Conservation (phyloP, 2,329 filamentous ascomycete genomes). For the Sporothrix protearum region DNA sequence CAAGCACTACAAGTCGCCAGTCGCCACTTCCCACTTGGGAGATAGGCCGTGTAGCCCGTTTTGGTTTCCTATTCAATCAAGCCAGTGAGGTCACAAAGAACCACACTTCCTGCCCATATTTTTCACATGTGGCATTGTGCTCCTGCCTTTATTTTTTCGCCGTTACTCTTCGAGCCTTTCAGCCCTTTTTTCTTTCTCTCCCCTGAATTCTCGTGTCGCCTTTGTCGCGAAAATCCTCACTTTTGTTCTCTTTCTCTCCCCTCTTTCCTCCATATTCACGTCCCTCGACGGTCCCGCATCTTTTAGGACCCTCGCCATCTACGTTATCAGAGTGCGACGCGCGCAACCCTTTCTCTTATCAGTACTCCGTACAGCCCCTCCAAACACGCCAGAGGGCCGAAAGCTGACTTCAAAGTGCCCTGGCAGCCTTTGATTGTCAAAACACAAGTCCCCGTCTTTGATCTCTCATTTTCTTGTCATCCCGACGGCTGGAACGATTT, state of each 20-base stretch:
- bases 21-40: conserved; percentile 15
- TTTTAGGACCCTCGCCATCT: background rate
- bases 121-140: conserved; percentile 18
- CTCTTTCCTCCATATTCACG: background rate
- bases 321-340: conserved; percentile 8
- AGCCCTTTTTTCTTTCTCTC: background rate
- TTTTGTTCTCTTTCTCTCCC: background rate
- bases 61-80: background rate
- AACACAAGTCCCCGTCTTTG: background rate
- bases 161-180: background rate
- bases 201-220: background rate
- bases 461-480: background rate
- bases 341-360: background rate
- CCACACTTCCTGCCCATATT: background rate
- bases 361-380: background rate
- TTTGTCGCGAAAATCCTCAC: background rate
- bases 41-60: background rate
- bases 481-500: background rate
- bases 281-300: background rate
- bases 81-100: conserved; percentile 13
- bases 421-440: background rate
- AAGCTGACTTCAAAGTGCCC: background rate
- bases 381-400: background rate
- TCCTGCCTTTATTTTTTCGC: conserved; percentile 3
- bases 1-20: background rate